Base-by-base conservation (phyloP, 805 yeast species). In the Metschnikowia proteae region DNA sequence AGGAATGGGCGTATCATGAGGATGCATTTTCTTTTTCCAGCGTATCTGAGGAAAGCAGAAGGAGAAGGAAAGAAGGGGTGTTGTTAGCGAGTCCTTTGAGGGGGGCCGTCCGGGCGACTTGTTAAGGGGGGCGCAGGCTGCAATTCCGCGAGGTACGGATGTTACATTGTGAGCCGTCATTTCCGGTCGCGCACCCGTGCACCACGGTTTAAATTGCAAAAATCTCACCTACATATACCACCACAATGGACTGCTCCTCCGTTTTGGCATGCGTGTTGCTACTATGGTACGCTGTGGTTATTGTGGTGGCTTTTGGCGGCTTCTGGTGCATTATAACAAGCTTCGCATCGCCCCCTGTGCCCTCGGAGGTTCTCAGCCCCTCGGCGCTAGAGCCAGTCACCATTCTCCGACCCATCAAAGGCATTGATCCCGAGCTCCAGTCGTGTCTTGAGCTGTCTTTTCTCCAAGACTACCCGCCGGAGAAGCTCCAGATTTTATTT, bases 371-470 rank as follows among this genome's bases (percentile, higher is more conserved):
- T 10, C 37, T 27, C 38, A 13, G n/a, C 31, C 6, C 22, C n/a
- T 34, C 26, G 17, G 38, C 45, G 10, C 45, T 49, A 27, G 75
- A 70, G 50, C 70, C 74, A 6, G 96, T 89, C 17, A 79, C 94
- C 1, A 86, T 90, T 26, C 61, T 89, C 32, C 68, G 96, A 29
- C 97, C 97, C 0, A 72, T 89, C 50, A 88, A 88, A 60, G 96
- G 96, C 13, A 68, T 88, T 13, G 97, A 89, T 63, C 79, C 90
- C 1, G 91, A 84, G 55, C 74, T 88, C 66, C 78, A 74, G 34
- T 64, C 76, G 8, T 88, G 96, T 60, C 67, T 90, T 34, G 80
- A 79, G 48, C 78, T 86, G 28, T 79, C 89, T 4, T 79, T 88
- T 49, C 64, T 70, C 38, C 96, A 89, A 62, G 72, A 77, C 17